These are phyloP conservation scores for Talaromyces trachyspermus DNA, from an alignment of 495 filamentous ascomycete genomes.

Conservation along the genomic window DNA sequence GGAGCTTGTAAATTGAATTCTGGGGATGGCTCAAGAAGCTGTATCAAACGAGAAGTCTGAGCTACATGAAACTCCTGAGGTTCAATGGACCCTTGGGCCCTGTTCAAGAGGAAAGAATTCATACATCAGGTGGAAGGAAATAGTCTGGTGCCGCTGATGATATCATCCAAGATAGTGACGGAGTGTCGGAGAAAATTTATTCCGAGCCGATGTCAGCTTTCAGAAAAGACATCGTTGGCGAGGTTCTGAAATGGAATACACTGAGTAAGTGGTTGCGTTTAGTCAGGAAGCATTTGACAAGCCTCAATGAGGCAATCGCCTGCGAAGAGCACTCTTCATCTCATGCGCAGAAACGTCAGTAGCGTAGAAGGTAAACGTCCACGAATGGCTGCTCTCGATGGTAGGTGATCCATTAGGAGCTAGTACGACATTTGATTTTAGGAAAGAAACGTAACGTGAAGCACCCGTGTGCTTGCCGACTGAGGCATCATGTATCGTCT, in stretches of 20 bases:
- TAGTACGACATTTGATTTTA: slow-evolving; percentile 40
- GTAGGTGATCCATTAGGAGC: background rate
- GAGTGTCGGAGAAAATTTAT: background rate
- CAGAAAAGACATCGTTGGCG: background rate
- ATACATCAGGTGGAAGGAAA: slow-evolving; percentile 48
- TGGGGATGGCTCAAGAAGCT: slow-evolving; percentile 53
- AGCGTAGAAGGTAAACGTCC: slow-evolving; percentile 76
- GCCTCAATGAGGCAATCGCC: slow-evolving; percentile 10
- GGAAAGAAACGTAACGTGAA: slow-evolving; percentile 36
- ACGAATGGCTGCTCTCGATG: slow-evolving; percentile 28
- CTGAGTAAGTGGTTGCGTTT: slow-evolving; percentile 14
- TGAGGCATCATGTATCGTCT: slow-evolving; percentile 46
- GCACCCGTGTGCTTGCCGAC: slow-evolving; percentile 28
- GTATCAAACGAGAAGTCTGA: slow-evolving; percentile 53
- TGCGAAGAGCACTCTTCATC: background rate
- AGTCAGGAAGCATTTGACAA: slow-evolving; percentile 18
- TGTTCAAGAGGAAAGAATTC: slow-evolving; percentile 71
- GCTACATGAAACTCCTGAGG: slow-evolving; percentile 55
- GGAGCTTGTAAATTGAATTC: slow-evolving; percentile 59
- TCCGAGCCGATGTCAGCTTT: background rate
- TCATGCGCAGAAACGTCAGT: slow-evolving; percentile 34
- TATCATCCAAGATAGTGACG: background rate
- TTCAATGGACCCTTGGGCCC: slow-evolving; percentile 56
- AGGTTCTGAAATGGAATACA: background rate
- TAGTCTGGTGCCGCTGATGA: background rate